phyloP scores from a whole-genome alignment of 768 basidiomycete species.

The Phlegmacium glaucopus region DNA sequence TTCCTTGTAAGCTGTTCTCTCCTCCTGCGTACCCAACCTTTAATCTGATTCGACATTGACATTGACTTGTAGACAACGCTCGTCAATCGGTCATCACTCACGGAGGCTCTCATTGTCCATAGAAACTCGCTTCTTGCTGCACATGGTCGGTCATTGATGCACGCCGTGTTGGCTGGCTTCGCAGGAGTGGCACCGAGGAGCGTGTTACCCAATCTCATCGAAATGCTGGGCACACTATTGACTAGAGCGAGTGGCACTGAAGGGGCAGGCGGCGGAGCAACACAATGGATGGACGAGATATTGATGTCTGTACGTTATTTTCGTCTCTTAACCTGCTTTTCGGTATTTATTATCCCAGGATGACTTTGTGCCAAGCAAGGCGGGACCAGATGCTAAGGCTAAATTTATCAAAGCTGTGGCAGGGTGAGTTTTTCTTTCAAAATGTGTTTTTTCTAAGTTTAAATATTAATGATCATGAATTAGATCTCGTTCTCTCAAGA shows the following conservation, averaged over 20 bases:
- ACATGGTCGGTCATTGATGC: constrained; percentile 66
- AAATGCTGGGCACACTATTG: constrained; percentile 68
- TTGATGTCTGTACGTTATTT: constrained; percentile 54
- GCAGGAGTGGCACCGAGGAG: constrained; percentile 84
- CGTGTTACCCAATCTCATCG: constrained; percentile 78
- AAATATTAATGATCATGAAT: neutral
- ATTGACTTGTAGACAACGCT: too few relatives aligned
- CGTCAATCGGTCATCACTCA: constrained; percentile 59
- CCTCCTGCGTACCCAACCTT: neutral
- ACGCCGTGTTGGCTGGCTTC: constrained; percentile 73
- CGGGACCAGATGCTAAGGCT: constrained; percentile 71
- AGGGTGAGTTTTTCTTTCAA: constrained; percentile 41
- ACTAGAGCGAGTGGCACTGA: constrained; percentile 39
- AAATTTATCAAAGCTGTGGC: constrained; percentile 71
- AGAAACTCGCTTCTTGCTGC: constrained; percentile 39
- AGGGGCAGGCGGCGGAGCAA: constrained; percentile 32
- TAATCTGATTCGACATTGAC: constrained; percentile 53
- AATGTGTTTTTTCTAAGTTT: neutral
- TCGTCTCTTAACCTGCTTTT: neutral
- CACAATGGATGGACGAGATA: constrained; percentile 70
- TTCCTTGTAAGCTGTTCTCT: constrained; percentile 62
- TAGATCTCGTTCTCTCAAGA: constrained; percentile 70
- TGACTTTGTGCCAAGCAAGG: constrained; percentile 72
- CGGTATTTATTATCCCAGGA: constrained; percentile 37
- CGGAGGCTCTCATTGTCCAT: constrained; percentile 56